phyloP scores from a whole-genome alignment of 257 asterid genomes.

The Eucommia ulmoides region DNA sequence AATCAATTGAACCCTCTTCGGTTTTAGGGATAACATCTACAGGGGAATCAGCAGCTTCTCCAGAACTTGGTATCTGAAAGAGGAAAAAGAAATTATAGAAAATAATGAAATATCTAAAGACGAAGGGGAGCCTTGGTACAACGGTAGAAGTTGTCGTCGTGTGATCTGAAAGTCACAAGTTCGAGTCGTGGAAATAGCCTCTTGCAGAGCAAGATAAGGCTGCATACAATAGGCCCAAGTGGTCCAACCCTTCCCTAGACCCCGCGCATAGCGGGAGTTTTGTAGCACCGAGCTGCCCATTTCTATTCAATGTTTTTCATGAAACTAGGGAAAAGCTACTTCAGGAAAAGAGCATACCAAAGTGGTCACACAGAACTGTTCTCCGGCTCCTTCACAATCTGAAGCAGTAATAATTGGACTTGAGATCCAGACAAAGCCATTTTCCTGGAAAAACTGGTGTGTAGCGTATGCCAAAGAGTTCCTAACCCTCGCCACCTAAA shows the following conservation, averaged over 20 bases:
- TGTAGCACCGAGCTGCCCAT: too few species aligned
- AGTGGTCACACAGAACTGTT: conserved; percentile 96
- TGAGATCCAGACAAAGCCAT: conserved; percentile 93
- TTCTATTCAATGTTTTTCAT: too few species aligned
- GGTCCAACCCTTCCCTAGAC: too few species aligned
- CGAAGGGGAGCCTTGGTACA: too few species aligned
- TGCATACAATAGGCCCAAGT: too few species aligned
- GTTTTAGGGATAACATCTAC: conserved; percentile 66
- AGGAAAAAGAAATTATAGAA: conserved; percentile 8
- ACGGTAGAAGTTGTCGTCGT: too few species aligned
- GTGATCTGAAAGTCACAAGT: too few species aligned
- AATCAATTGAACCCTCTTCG: conserved; percentile 66
- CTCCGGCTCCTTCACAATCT: conserved; percentile 99
- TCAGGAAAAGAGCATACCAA: conserved; percentile 64
- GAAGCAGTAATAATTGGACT: conserved; percentile 98
- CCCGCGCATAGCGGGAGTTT: too few species aligned
- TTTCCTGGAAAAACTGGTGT: conserved; percentile 89
- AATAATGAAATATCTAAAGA: too few species aligned
- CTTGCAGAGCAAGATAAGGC: too few species aligned
- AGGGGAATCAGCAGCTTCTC: conserved; percentile 49
- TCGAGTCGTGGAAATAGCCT: too few species aligned
- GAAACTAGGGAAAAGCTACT: too few species aligned
- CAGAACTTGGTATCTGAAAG: conserved; percentile 66
- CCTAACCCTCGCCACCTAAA: conserved; percentile 94
- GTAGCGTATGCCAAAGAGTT: conserved; percentile 91